Evolutionary conservation across 2,329 filamentous ascomycete genomes (phyloP).

Genomic region (Metarhizium rileyi): DNA sequence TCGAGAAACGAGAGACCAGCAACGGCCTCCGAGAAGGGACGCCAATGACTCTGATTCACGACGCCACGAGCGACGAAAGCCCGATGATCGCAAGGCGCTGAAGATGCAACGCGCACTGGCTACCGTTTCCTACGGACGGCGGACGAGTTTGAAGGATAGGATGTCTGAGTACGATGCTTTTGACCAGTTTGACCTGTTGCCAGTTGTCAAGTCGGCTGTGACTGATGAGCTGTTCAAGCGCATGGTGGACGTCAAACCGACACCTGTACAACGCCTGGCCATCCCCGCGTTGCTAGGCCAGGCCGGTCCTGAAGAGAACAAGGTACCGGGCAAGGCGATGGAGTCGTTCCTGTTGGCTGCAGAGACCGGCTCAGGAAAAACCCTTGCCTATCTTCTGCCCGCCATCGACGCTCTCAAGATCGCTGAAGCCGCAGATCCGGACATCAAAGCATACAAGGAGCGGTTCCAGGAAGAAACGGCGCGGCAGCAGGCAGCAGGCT

Average conservation of each 20-base stretch:
- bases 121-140: conserved; percentile 64
- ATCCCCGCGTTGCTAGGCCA: conserved; percentile 70
- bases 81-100: conserved; percentile 57
- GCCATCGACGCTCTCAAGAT: conserved; percentile 77
- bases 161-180: conserved; percentile 68
- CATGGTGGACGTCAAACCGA: conserved; percentile 68
- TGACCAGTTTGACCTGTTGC: conserved; percentile 68
- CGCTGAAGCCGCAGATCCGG: conserved; percentile 52
- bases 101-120: conserved; percentile 85
- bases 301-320: conserved; percentile 20
- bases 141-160: conserved; percentile 38
- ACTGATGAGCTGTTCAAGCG: conserved; percentile 63
- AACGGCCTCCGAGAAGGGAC: conserved; percentile 10
- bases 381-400: conserved; percentile 82
- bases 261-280: conserved; percentile 79
- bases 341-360: conserved; percentile 70
- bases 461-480: conserved; percentile 45
- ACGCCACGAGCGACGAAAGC: conserved; percentile 25
- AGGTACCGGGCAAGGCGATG: conserved; percentile 29
- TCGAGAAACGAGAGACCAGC: conserved; percentile 12
- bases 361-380: conserved; percentile 96
- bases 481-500: conserved; percentile 41
- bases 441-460: conserved; percentile 47
- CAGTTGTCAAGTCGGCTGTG: conserved; percentile 61
- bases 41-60: conserved; percentile 13